Conservation (phyloP, 2,329 filamentous ascomycete species). For the Neoascochyta sp. region DNA sequence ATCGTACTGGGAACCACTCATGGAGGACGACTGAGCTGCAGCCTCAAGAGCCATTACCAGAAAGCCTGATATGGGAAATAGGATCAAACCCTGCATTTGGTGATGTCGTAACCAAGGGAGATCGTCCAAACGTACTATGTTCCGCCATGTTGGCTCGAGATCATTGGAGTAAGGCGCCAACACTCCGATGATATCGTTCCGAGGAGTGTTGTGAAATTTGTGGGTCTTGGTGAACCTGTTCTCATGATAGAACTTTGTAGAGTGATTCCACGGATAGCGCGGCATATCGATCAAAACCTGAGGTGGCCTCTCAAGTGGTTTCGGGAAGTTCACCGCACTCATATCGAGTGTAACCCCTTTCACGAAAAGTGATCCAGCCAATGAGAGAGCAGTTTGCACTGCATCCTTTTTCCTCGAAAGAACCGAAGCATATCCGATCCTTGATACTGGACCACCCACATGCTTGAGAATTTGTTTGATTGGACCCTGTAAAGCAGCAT, state of each 20-base stretch:
- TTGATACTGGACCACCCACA: slow-evolving; percentile 11
- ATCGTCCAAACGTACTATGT: slow-evolving; percentile 41
- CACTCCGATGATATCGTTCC: slow-evolving; percentile 20
- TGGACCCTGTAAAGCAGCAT: slow-evolving; percentile 22
- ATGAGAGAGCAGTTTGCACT: slow-evolving; percentile 13
- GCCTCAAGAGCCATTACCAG: slow-evolving; percentile 36
- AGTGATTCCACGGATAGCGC: slow-evolving; percentile 32
- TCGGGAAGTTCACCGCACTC: slow-evolving; percentile 23
- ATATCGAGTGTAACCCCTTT: slow-evolving; percentile 16
- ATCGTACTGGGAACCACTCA: slow-evolving; percentile 10
- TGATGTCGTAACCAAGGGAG: slow-evolving; percentile 50
- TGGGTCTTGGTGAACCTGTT: slow-evolving; percentile 7
- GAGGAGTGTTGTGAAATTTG: slow-evolving; percentile 14
- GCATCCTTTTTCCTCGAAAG: slow-evolving; percentile 26
- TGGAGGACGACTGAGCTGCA: slow-evolving; percentile 12
- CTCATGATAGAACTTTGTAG: slow-evolving; percentile 19
- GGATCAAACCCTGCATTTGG: slow-evolving; percentile 30
- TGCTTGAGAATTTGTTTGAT: slow-evolving; percentile 20
- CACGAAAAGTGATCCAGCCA: slow-evolving; percentile 12
- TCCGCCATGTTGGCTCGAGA: slow-evolving; percentile 43
- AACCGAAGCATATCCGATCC: slow-evolving; percentile 10
- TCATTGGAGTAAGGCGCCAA: slow-evolving; percentile 18
- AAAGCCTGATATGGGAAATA: slow-evolving; percentile 36
- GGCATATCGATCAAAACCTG: slow-evolving; percentile 19
- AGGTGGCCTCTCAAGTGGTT: slow-evolving; percentile 14